Conservation (phyloP, 768 basidiomycete genomes). For the Rhodotorula babjevae region DNA sequence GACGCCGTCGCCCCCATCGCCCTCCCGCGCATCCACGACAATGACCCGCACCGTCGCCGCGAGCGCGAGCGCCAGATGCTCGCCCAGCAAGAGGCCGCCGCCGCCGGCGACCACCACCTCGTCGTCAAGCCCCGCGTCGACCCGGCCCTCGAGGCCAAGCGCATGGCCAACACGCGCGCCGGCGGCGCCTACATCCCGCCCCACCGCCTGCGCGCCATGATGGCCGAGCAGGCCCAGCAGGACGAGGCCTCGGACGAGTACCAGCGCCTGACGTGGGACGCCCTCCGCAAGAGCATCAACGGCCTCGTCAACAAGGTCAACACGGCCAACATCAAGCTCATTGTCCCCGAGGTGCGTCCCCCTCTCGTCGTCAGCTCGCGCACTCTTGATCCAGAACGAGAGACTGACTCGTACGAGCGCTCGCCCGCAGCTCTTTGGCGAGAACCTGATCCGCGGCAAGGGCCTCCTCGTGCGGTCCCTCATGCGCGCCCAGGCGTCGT, state of each 20-base stretch:
- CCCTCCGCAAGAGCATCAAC: constrained; percentile 91
- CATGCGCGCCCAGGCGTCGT: constrained; percentile 96
- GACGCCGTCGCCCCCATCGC: background rate
- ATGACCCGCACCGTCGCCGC: constrained; percentile 67
- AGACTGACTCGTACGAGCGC: constrained; percentile 57
- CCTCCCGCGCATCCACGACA: constrained; percentile 51
- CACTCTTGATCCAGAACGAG: no score
- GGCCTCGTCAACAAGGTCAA: constrained; percentile 99
- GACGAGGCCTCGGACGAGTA: constrained; percentile 85
- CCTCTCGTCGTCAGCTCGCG: background rate
- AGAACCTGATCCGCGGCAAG: constrained; percentile 88
- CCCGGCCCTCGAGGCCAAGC: constrained; percentile 43
- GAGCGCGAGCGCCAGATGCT: constrained; percentile 77
- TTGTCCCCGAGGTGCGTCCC: constrained; percentile 41
- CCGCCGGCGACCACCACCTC: constrained; percentile 21
- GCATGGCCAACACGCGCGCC: constrained; percentile 57
- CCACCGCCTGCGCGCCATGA: constrained; percentile 77
- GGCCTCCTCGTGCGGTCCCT: constrained; percentile 88
- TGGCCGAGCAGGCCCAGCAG: constrained; percentile 65
- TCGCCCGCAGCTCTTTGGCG: constrained; percentile 74
- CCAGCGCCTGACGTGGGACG: constrained; percentile 96
- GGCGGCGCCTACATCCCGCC: constrained; percentile 98
- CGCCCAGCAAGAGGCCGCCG: constrained; percentile 66
- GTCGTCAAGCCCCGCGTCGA: constrained; percentile 56
- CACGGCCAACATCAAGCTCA: constrained; percentile 70